Evolutionary conservation across 2,329 filamentous ascomycete species (phyloP).

Genomic region (Fusarium sp.): DNA sequence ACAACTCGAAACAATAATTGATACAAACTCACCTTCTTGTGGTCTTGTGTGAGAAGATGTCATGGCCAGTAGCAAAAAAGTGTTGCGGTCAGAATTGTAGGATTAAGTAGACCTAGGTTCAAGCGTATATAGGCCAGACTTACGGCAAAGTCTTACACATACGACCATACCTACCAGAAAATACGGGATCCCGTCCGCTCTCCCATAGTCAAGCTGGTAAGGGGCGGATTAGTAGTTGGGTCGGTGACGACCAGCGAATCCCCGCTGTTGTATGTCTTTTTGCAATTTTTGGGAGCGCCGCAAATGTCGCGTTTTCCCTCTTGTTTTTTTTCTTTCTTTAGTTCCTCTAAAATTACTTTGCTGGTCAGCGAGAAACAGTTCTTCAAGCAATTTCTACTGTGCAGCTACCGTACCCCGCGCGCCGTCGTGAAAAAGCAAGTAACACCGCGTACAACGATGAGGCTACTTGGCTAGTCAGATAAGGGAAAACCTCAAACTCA

Average conservation of each 20-base stretch:
- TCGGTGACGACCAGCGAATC: neutral
- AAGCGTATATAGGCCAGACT: fast-evolving
- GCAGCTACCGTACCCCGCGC: neutral
- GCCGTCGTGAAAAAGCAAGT: neutral
- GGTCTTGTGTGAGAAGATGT: too few species aligned
- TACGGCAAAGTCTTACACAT: fast-evolving
- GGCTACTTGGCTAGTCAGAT: neutral
- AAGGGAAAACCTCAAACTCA: neutral
- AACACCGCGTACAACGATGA: neutral
- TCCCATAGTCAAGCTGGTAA: neutral
- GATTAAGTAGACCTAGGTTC: too few species aligned
- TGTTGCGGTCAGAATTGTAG: too few species aligned
- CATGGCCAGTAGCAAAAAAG: too few species aligned
- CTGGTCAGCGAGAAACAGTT: neutral
- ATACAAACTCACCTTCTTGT: too few species aligned
- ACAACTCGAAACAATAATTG: too few species aligned
- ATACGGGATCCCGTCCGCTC: neutral
- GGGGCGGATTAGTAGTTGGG: neutral
- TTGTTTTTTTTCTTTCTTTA: neutral
- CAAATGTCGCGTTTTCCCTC: too few species aligned
- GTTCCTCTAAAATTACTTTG: too few species aligned
- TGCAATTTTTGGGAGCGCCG: too few species aligned
- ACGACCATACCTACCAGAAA: neutral
- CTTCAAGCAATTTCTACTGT: neutral
- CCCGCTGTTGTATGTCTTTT: neutral